Evolutionary conservation across 148 eudicot species (phyloP).

Genomic region (Cornus florida): DNA sequence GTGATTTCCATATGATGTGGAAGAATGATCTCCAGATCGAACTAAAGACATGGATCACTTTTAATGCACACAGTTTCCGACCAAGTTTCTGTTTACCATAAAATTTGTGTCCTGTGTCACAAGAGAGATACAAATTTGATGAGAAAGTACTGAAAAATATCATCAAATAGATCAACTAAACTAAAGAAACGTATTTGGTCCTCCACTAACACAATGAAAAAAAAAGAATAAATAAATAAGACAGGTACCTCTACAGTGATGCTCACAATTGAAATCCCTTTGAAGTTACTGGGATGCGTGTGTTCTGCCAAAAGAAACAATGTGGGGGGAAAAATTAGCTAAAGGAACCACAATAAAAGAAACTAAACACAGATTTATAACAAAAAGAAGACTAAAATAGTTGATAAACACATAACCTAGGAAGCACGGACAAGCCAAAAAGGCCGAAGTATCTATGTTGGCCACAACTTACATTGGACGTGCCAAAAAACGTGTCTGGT

Average conservation of each 20-base stretch:
- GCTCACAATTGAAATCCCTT: background rate
- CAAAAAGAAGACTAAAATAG: background rate
- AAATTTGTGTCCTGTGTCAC: background rate
- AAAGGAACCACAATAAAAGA: background rate
- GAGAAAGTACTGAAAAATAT: too few species aligned
- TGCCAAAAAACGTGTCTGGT: too few species aligned
- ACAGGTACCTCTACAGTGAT: background rate
- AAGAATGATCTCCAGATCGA: too few species aligned
- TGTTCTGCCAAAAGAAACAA: constrained; percentile 3
- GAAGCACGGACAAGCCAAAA: too few species aligned
- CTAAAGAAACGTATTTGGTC: too few species aligned
- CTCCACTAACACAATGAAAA: too few species aligned
- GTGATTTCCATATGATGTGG: constrained; percentile 39
- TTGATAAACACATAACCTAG: too few species aligned
- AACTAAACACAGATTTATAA: background rate
- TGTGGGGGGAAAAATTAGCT: background rate
- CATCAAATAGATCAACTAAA: background rate
- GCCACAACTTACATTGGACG: too few species aligned
- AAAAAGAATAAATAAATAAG: too few species aligned
- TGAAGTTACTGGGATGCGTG: background rate
- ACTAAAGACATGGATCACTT: constrained; percentile 24
- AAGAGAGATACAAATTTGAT: background rate
- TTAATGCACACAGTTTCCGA: constrained; percentile 8
- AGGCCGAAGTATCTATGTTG: too few species aligned
- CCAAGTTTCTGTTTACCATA: background rate